Conservation (phyloP, 768 basidiomycete species). For the Dictyophora rubrovolvata region DNA sequence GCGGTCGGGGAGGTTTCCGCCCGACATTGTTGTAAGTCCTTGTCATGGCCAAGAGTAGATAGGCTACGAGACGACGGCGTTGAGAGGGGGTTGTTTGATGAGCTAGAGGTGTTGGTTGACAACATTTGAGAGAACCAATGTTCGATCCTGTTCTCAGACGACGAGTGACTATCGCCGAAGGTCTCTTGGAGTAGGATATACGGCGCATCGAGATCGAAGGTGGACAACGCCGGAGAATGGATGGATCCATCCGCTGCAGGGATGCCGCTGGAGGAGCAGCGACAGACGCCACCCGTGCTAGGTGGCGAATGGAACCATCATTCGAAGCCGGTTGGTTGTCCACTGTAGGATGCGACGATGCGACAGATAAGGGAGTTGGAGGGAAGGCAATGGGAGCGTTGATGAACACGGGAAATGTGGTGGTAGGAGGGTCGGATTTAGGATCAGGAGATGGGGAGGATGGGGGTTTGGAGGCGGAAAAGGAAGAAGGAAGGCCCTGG, state of each 20-base stretch:
- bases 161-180: constrained; percentile 11
- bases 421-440: constrained; percentile 14
- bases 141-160: constrained; percentile 57
- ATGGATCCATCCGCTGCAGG: constrained; percentile 83
- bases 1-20: neutral
- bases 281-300: constrained; percentile 91
- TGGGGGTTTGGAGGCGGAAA: constrained; percentile 24
- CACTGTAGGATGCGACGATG: constrained; percentile 22
- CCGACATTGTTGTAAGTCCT: neutral
- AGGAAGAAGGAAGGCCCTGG: constrained; percentile 48
- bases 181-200: constrained; percentile 18
- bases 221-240: constrained; percentile 6
- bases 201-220: constrained; percentile 11
- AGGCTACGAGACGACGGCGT: constrained; percentile 6
- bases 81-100: constrained; percentile 19
- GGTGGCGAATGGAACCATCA: constrained; percentile 80
- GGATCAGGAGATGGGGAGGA: constrained; percentile 12
- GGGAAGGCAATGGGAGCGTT: constrained; percentile 22
- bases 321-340: constrained; percentile 21
- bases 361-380: constrained; percentile 20
- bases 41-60: neutral
- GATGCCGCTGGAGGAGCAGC: constrained; percentile 44
- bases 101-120: constrained; percentile 32
- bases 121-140: constrained; percentile 62
- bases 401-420: constrained; percentile 10